Base-by-base conservation (phyloP, 495 filamentous ascomycete species). In the Tuber microsphaerosporum region DNA sequence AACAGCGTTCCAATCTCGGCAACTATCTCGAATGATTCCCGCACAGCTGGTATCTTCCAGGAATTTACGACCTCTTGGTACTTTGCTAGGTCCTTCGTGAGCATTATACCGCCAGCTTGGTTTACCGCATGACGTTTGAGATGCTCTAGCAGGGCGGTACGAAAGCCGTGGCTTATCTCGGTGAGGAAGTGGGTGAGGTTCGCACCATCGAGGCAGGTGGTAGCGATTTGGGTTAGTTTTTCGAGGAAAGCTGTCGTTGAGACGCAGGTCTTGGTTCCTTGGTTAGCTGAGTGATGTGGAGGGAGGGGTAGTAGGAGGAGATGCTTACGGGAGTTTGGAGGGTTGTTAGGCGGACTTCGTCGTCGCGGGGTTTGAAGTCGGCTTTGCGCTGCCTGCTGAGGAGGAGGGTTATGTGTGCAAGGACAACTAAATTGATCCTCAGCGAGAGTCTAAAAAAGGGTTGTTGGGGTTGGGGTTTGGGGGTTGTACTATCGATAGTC, bases 1-100 rank as follows among this genome's bases (percentile, higher is more conserved):
- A 98, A 99, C 70, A 99, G 84, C 83, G 93, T 97, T n/a, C 93
- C 94, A 75, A 99, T 93, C 86, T 98, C 96, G 45, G 92, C 89
- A 73, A 98, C 83, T 65, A 96, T 87, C 85, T 97, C 94, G 80
- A 97, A 89, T 76, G 87, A 87, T 61, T 86, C 87, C 80, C 90
- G 89, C 43, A 93, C 88, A 48, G 92, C 91, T 77, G 85, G 84
- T 22, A 94, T 87, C 42, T 91, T 89, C 91, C 93, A 97, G 65
- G 89, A 90, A 75, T 91, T 89, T 65, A 98, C 86, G 31, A 96
- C 86, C 68, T 93, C 89, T 7, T 92, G 90, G 82, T 99, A 99
- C 79, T 92, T 92, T 22, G 92, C 93, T 78, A 97, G 91, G 83
- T 99, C 96, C 77, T 97, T 97, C 70, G 91, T 93, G 37, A 98